Percentiles rank a stretch among this genome's conserved stretches.
phyloP scores from a whole-genome alignment of 108 stramenopile species.

The Skeletonema menzelii region DNA sequence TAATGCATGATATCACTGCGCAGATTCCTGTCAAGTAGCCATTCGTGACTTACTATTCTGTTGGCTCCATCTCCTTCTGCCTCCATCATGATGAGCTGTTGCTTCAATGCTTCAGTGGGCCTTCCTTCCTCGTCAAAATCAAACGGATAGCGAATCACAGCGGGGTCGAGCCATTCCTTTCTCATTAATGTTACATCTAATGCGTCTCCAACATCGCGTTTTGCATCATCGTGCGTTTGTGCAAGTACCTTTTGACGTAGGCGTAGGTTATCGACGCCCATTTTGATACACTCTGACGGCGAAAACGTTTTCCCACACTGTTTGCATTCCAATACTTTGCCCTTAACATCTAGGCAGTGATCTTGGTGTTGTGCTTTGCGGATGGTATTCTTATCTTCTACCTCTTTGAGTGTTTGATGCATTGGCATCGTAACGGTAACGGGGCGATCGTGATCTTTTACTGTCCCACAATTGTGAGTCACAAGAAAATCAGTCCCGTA shows the following conservation, averaged over 20 bases:
- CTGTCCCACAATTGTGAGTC: slow-evolving; percentile 1
- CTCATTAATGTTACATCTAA: neutral
- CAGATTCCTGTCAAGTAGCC: neutral
- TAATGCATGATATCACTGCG: neutral
- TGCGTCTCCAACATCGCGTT: neutral
- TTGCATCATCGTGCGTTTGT: neutral
- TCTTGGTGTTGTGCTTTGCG: neutral
- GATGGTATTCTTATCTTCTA: neutral
- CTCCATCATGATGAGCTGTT: neutral
- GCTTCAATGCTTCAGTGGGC: neutral
- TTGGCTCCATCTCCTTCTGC: neutral
- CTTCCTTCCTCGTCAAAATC: neutral
- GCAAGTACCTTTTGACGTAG: neutral
- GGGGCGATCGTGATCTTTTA: neutral
- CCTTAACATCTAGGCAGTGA: neutral
- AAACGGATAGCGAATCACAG: neutral
- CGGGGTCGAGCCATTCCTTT: neutral
- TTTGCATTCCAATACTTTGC: neutral
- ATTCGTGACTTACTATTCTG: neutral
- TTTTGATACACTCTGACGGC: neutral
- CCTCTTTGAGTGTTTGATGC: neutral
- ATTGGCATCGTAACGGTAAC: neutral
- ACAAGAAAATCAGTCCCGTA: neutral
- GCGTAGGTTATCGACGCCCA: neutral
- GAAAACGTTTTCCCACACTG: neutral